These are phyloP conservation scores for Populus ilicifolia DNA, from an alignment of 345 rosid genomes.

Conservation along the genomic window DNA sequence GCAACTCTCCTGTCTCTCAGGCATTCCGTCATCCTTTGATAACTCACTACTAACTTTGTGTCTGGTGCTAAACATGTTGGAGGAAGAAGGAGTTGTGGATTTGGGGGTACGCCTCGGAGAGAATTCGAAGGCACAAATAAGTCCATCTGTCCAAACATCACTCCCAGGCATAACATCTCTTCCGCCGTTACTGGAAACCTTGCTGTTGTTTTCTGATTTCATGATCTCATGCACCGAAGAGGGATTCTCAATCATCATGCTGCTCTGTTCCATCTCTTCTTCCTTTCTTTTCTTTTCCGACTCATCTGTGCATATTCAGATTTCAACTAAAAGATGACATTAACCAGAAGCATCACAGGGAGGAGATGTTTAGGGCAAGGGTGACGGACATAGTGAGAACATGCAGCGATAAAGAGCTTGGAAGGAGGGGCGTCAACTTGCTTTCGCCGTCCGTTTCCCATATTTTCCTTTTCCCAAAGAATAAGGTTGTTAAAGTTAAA, in stretches of 20 bases:
- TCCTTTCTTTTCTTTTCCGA: no score
- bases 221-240: conserved; percentile 24
- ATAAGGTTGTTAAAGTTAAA: no score
- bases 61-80: conserved; percentile 22
- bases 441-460: no score
- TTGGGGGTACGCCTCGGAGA: conserved; percentile 43
- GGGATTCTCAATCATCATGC: conserved; percentile 19
- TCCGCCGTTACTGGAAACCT: neutral
- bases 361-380: no score
- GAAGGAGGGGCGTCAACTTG: no score
- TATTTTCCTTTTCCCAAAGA: no score
- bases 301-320: no score
- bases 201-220: conserved; percentile 28
- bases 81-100: conserved; percentile 8
- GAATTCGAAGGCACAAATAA: conserved; percentile 83
- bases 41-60: conserved; percentile 13
- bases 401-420: neutral
- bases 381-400: no score
- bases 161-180: conserved; percentile 43
- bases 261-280: conserved; percentile 14
- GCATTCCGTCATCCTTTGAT: conserved; percentile 19
- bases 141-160: conserved; percentile 86
- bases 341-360: no score
- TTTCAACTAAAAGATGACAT: no score
- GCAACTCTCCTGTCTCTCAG: conserved; percentile 19